Percentiles rank a stretch among this genome's conserved stretches.
Evolutionary conservation across 352 stramenopile genomes (phyloP).

Genomic region (Phytophthora kernoviae): DNA sequence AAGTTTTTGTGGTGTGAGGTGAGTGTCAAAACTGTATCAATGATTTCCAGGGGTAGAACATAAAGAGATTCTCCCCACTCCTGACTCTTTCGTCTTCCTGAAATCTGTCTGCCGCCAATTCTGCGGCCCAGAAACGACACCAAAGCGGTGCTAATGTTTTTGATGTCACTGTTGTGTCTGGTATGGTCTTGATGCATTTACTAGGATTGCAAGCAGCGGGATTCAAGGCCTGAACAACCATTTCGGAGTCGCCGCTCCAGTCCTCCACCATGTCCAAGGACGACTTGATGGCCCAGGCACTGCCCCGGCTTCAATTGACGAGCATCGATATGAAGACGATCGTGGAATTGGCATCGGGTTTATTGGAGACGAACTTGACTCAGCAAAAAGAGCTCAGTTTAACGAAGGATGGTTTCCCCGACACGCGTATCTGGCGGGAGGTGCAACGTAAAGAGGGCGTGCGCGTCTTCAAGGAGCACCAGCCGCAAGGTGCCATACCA

Average conservation of each 20-base stretch:
- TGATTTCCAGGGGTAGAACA: background rate
- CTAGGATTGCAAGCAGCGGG: background rate
- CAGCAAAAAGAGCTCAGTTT: conserved; percentile 49
- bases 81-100: conserved; percentile 13
- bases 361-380: conserved; percentile 50
- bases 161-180: conserved; percentile 15
- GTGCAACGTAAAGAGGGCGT: conserved; percentile 46
- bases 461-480: conserved; percentile 43
- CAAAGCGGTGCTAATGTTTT: conserved; percentile 4
- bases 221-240: conserved; percentile 20
- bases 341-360: conserved; percentile 34
- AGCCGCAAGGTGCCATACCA: conserved; percentile 21
- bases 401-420: conserved; percentile 43
- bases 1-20: conserved; percentile 29
- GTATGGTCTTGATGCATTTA: conserved; percentile 5
- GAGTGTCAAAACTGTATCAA: conserved; percentile 6
- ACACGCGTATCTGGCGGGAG: conserved; percentile 48
- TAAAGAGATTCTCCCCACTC: background rate
- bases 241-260: conserved; percentile 18
- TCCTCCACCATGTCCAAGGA: conserved; percentile 40
- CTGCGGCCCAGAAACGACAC: conserved; percentile 5
- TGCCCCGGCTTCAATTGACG: conserved; percentile 44
- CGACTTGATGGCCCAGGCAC: conserved; percentile 35
- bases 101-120: conserved; percentile 21
- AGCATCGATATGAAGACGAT: conserved; percentile 37